Percentiles rank a stretch among this genome's conserved stretches.
These are phyloP conservation scores for Sporothrix variecibatus DNA, from an alignment of 2,329 filamentous ascomycete genomes.

Conservation along the genomic window DNA sequence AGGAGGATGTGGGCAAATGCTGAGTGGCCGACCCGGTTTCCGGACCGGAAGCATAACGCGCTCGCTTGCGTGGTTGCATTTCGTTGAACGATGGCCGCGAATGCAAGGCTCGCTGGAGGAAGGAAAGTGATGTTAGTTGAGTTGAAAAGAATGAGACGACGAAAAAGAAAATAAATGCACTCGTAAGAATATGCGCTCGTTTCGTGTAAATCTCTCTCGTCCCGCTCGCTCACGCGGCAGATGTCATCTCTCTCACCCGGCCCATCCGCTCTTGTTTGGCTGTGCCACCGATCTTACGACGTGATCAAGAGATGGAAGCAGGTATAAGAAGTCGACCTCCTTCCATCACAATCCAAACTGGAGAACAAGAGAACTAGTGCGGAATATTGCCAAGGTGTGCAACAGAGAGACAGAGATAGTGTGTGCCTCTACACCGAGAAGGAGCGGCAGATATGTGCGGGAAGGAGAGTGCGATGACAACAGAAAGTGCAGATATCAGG, in stretches of 20 bases:
- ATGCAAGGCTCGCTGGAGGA: conserved; percentile 68
- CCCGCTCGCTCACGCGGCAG: not conserved
- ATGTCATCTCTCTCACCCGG: not conserved
- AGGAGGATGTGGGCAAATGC: conserved; percentile 66
- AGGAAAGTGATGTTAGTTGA: not conserved
- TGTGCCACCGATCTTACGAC: not conserved
- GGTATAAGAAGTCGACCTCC: not conserved
- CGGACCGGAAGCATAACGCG: conserved; percentile 70
- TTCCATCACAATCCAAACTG: not conserved
- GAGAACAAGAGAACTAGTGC: not conserved
- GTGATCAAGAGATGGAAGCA: not conserved
- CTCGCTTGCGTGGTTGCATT: conserved; percentile 69
- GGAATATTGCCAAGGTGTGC: not conserved
- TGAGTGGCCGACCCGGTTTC: conserved; percentile 70
- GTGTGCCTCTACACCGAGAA: not conserved
- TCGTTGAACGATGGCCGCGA: conserved; percentile 73
- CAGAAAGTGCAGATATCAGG: not conserved
- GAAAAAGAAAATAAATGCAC: conserved; percentile 14
- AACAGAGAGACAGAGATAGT: not conserved
- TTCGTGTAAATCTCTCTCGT: not conserved
- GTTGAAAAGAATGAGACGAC: not conserved
- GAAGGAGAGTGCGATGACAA: not conserved
- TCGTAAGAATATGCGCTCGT: conserved; percentile 3
- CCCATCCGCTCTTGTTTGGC: not conserved
- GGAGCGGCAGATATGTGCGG: not conserved